phyloP scores from a whole-genome alignment of 805 yeast species.

The Candida xiaguanensis region DNA sequence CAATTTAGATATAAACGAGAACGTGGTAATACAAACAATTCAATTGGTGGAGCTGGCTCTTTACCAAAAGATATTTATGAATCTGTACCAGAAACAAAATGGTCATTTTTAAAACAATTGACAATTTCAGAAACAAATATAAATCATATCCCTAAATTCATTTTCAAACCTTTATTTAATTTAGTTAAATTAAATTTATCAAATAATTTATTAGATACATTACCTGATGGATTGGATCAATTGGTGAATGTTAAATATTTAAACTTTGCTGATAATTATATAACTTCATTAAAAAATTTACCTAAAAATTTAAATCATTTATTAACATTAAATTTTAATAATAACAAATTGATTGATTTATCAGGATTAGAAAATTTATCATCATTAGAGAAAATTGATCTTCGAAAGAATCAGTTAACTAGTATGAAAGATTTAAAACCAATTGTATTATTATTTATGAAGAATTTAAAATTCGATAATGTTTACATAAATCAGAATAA shows the following conservation, averaged over 20 bases:
- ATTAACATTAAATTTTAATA: constrained; percentile 47
- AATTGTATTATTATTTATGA: constrained; percentile 30
- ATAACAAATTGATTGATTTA: constrained; percentile 41
- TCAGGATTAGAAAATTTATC: constrained; percentile 43
- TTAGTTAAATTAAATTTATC: constrained; percentile 53
- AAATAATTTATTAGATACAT: constrained; percentile 43
- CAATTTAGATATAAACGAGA: constrained; percentile 24
- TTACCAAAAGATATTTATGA: constrained; percentile 20
- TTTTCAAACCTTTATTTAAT: constrained; percentile 37
- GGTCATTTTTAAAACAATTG: constrained; percentile 40
- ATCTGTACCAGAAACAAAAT: constrained; percentile 30
- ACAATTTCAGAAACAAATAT: constrained; percentile 40
- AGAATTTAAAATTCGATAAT: constrained; percentile 32
- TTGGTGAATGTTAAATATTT: constrained; percentile 46
- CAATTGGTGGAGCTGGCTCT: constrained; percentile 24
- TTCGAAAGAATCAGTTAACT: constrained; percentile 44
- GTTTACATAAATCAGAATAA: constrained; percentile 41
- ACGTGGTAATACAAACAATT: constrained; percentile 18
- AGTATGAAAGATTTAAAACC: constrained; percentile 33
- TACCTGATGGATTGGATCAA: constrained; percentile 54
- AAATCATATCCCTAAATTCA: constrained; percentile 28
- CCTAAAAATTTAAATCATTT: constrained; percentile 33
- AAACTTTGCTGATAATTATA: constrained; percentile 40
- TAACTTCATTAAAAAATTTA: constrained; percentile 29
- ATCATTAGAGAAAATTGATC: constrained; percentile 48